Percentiles rank a stretch among this genome's conserved stretches.
These are phyloP conservation scores for Brassica cretica DNA, from an alignment of 345 rosid species.

Conservation along the genomic window DNA sequence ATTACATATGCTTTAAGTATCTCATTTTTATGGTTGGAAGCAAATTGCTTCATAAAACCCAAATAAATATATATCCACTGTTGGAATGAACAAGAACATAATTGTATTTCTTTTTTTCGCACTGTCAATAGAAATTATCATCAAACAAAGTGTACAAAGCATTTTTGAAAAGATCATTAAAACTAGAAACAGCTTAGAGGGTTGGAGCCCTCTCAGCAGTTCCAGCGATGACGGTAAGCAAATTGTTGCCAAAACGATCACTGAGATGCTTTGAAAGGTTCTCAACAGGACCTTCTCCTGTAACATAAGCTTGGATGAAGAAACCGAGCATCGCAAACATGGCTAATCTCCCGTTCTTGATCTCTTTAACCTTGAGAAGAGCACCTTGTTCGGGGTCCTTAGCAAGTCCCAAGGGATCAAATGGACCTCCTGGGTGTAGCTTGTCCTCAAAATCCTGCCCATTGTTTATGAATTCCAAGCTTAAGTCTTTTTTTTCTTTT, in stretches of 20 bases:
- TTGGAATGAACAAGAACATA: conserved; percentile 5
- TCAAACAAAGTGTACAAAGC: conserved; percentile 39
- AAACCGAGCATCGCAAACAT: conserved; percentile 95
- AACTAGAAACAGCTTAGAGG: conserved; percentile 47
- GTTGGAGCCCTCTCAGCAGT: conserved; percentile 82
- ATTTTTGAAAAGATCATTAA: conserved; percentile 4
- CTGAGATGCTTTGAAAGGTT: conserved; percentile 87
- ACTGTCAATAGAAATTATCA: conserved; percentile 25
- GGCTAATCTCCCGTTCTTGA: conserved; percentile 90
- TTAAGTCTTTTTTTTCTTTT: not conserved
- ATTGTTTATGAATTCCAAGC: not conserved
- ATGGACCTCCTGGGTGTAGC: conserved; percentile 98
- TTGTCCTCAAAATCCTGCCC: conserved; percentile 84
- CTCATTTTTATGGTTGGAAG: conserved; percentile 30
- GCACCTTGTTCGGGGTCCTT: conserved; percentile 96
- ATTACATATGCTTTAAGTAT: conserved; percentile 23
- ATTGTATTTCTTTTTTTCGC: conserved; percentile 13
- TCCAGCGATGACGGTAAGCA: conserved; percentile 87
- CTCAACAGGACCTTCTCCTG: conserved; percentile 97
- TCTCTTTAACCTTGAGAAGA: conserved; percentile 90
- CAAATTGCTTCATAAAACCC: conserved; percentile 34
- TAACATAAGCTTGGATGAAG: conserved; percentile 84
- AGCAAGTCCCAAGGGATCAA: conserved; percentile 89
- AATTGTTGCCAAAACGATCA: conserved; percentile 95
- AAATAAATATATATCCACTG: not conserved